Percentiles rank a stretch among this genome's conserved stretches.
Evolutionary conservation across 768 basidiomycete genomes (phyloP).

Genomic region (Amanita rimosa): DNA sequence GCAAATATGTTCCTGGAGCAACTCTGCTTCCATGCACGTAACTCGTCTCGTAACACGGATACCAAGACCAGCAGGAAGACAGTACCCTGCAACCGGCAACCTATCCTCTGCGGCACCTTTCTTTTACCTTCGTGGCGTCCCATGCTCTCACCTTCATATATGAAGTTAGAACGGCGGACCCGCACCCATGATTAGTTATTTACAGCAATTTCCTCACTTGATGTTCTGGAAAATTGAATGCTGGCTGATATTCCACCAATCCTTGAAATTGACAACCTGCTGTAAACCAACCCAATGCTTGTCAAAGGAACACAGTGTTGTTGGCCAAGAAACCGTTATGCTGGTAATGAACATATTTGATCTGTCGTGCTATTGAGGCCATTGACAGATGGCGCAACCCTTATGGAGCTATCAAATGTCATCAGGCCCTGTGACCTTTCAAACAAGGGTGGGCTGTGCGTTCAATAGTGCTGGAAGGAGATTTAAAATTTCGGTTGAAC

Average conservation of each 20-base stretch:
- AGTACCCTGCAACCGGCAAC: not conserved
- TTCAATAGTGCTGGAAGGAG: not conserved
- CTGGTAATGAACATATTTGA: not conserved
- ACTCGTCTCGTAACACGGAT: not conserved
- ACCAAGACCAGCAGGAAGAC: not conserved
- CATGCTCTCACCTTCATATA: constrained; percentile 2
- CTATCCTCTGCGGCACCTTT: not conserved
- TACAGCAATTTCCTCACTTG: not conserved
- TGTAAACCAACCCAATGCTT: too few relatives aligned
- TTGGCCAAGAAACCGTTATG: not conserved
- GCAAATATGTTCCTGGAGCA: constrained; percentile 1
- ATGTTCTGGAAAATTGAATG: not conserved
- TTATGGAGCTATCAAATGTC: constrained; percentile 3
- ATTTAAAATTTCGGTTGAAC: not conserved
- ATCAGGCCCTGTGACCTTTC: constrained; percentile 2
- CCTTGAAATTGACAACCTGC: not conserved
- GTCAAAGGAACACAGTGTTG: too few relatives aligned
- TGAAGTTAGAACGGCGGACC: not conserved
- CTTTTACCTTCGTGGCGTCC: constrained; percentile 2
- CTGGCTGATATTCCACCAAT: not conserved
- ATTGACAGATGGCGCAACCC: not conserved
- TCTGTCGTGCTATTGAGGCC: not conserved
- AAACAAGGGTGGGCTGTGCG: not conserved
- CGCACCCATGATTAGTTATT: not conserved
- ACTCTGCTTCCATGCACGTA: not conserved